phyloP scores from a whole-genome alignment of 805 yeast genomes.

The Blastobotrys americana region DNA sequence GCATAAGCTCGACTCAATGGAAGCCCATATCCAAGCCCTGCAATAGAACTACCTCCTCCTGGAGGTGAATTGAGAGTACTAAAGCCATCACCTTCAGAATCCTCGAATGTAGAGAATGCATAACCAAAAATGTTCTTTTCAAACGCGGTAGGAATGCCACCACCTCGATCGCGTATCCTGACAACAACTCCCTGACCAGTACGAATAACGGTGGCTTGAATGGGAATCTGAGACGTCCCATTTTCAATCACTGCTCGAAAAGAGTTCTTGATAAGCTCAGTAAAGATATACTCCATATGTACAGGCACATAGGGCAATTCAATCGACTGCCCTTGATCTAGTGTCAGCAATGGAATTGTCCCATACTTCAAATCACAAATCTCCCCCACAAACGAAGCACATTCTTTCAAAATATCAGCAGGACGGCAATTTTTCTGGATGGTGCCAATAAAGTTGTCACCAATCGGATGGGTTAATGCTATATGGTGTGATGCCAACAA shows the following conservation, averaged over 20 bases:
- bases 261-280: conserved; percentile 81
- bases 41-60: conserved; percentile 60
- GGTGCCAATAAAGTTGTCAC: conserved; percentile 50
- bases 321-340: conserved; percentile 52
- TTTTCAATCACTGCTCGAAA: conserved; percentile 83
- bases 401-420: conserved; percentile 51
- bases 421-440: conserved; percentile 63
- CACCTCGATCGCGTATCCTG: conserved; percentile 78
- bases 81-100: conserved; percentile 46
- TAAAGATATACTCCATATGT: conserved; percentile 80
- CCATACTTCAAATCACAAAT: conserved; percentile 80
- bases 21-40: conserved; percentile 95
- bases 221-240: conserved; percentile 34
- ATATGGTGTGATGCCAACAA: conserved; percentile 81
- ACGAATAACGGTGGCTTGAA: conserved; percentile 43
- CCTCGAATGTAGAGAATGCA: conserved; percentile 73
- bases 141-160: conserved; percentile 69
- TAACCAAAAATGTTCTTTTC: conserved; percentile 72
- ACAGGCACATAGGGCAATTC: conserved; percentile 77
- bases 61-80: conserved; percentile 62
- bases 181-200: conserved; percentile 51
- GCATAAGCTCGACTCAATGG: conserved; percentile 76
- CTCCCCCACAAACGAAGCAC: conserved; percentile 72
- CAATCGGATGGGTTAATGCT: conserved; percentile 44
- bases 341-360: conserved; percentile 51